Base-by-base conservation (phyloP, 192 early-diverging fungal species). In the Thamnidium elegans region DNA sequence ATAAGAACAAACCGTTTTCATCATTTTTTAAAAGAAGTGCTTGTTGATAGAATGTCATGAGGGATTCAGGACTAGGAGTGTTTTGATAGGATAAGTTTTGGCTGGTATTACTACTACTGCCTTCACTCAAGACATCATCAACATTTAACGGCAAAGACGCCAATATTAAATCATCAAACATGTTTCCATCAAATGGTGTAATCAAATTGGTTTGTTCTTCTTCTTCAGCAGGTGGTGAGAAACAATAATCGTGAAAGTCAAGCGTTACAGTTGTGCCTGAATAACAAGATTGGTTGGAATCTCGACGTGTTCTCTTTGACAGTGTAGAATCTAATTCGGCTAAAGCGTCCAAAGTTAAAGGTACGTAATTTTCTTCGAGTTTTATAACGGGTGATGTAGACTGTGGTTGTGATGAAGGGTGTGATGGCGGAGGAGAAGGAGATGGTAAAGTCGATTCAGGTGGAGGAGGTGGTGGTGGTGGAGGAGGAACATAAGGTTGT, bases 171-270 rank as follows among this genome's bases (percentile, higher is more conserved):
- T 43, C 39, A 59, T 59, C 58, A 23, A 59, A 59, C 58, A 59
- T 59, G 21, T 17, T 39, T 6, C 36, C 36, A 39, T 39, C 31
- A 32, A 19, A 15, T 26, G 58, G 43, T 17, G 39, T 43, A 52
- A 26, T 7, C 17, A 19, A 19, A 20, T 44, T 14, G 39, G 19
- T 4, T 36, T 59, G 15, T 44, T 59, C 50, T 20, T 31, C 60
- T 11, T 51, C 42, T 53, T 69, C 67, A 17, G 67, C 14, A 36
- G 68, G 62, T n/a, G 68, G 68, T 11, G 68, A 70, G 32, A 73
- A 68, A 44, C 71, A 73, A 23, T 59, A 59, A 20, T 64, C 63
- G 54, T 64, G 50, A 11, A 64, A 64, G n/a, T 64, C 63, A 0
- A 64, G 36, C 15, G 63, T 64, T 17, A 51, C 63, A 50, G 63